Evolutionary conservation across 176 grass and related monocot genomes (phyloP).

Genomic region (Musa troglodytarum): DNA sequence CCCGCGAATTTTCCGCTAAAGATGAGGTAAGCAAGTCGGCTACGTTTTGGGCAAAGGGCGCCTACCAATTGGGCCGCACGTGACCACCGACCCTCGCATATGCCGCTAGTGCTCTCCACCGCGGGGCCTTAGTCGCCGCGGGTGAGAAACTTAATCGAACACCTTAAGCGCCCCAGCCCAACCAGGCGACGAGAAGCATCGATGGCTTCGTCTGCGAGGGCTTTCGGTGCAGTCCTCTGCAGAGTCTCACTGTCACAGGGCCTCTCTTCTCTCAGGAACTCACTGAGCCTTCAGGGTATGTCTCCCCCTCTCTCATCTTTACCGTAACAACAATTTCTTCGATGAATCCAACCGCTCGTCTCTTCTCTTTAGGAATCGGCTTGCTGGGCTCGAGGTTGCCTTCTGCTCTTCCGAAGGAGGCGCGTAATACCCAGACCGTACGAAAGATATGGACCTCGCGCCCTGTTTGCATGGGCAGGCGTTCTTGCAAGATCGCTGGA

Average conservation of each 20-base stretch:
- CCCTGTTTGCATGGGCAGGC: constrained; percentile 79
- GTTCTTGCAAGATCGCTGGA: constrained; percentile 98
- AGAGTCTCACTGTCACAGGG: background rate
- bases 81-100: too few relatives aligned
- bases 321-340: background rate
- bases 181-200: background rate
- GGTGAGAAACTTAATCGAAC: background rate
- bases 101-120: too few relatives aligned
- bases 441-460: constrained; percentile 62
- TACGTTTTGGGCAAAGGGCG: too few relatives aligned
- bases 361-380: background rate
- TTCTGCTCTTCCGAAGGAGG: background rate
- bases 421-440: constrained; percentile 9
- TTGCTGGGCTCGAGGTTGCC: background rate
- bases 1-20: too few relatives aligned
- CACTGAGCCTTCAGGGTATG: background rate
- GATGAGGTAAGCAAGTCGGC: too few relatives aligned
- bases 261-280: background rate
- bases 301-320: background rate
- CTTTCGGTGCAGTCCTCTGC: background rate
- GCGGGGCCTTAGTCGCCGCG: background rate
- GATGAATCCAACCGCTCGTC: background rate
- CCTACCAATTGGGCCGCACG: too few relatives aligned
- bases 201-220: background rate
- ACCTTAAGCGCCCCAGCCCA: background rate